Percentiles rank a stretch among this genome's conserved stretches.
Conservation (phyloP, 2,329 filamentous ascomycete species). For the Arachnomyces sp. region DNA sequence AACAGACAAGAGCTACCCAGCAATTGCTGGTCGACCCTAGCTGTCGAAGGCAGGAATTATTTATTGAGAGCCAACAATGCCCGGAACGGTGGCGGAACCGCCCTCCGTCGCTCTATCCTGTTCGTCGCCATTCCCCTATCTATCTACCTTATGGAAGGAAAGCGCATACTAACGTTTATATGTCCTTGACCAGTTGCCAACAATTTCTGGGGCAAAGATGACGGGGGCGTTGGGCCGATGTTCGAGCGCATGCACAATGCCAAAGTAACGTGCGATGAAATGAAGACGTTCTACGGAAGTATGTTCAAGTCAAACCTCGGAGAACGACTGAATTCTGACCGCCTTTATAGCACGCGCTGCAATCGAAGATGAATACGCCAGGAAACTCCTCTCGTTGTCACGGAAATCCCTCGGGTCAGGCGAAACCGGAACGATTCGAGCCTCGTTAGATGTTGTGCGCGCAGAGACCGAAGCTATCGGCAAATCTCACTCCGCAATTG, state of each 20-base stretch:
- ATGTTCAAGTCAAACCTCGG: conserved; percentile 24
- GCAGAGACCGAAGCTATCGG: conserved; percentile 88
- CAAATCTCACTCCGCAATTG: conserved; percentile 85
- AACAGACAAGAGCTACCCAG: neutral
- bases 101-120: conserved; percentile 62
- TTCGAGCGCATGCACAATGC: conserved; percentile 90
- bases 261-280: conserved; percentile 88
- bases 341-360: conserved; percentile 62
- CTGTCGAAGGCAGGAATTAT: neutral
- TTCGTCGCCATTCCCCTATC: conserved; percentile 28
- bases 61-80: conserved; percentile 39
- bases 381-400: conserved; percentile 76
- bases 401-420: conserved; percentile 83
- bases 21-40: neutral
- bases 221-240: conserved; percentile 85
- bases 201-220: conserved; percentile 99
- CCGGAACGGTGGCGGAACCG: conserved; percentile 51
- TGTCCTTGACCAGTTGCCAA: conserved; percentile 61
- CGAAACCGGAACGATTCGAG: conserved; percentile 73
- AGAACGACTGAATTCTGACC: conserved; percentile 12
- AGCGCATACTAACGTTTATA: neutral
- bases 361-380: conserved; percentile 93
- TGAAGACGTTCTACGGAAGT: conserved; percentile 85
- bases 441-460: conserved; percentile 78
- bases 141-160: conserved; percentile 5